Conservation (phyloP, 1,284 basidiomycete species). For the Vanrija sp. region DNA sequence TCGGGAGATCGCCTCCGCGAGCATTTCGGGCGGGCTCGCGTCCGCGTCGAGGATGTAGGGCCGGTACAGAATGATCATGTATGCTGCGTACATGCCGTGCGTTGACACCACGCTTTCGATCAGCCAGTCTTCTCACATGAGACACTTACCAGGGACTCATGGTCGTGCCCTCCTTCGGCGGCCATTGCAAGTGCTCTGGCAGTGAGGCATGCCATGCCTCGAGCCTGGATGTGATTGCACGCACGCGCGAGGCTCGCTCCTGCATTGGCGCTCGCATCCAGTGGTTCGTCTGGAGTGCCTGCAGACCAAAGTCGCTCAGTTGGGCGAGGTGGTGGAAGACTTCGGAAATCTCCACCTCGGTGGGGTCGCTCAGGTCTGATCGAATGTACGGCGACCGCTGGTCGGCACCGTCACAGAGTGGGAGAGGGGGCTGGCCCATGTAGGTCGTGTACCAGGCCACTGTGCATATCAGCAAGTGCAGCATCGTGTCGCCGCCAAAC, state of each 20-base stretch:
- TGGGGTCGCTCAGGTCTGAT: conserved; percentile 2
- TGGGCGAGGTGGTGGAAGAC: conserved; percentile 15
- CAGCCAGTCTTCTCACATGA: neutral
- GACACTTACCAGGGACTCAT: conserved; percentile 15
- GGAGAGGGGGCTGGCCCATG: conserved; percentile 17
- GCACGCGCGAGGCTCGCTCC: conserved; percentile 12
- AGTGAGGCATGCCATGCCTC: conserved; percentile 15
- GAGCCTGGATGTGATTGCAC: neutral
- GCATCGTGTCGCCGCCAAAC: neutral
- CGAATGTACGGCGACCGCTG: conserved; percentile 19
- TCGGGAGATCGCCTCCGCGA: neutral
- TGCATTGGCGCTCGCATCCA: conserved; percentile 14
- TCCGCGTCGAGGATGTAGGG: conserved; percentile 21
- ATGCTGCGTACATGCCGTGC: conserved; percentile 24
- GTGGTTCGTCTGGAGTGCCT: conserved; percentile 22
- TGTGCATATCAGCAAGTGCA: neutral
- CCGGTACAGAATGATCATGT: conserved; percentile 25
- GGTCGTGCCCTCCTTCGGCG: conserved; percentile 6
- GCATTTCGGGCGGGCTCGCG: neutral
- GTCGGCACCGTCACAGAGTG: conserved; percentile 15
- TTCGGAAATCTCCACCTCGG: conserved; percentile 8
- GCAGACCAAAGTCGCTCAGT: conserved; percentile 15
- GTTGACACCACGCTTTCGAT: conserved; percentile 10
- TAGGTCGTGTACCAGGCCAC: conserved; percentile 22
- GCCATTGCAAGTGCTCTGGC: conserved; percentile 16